Conservation (phyloP, 1,139 yeast genomes). For the Candida glucosophila region DNA sequence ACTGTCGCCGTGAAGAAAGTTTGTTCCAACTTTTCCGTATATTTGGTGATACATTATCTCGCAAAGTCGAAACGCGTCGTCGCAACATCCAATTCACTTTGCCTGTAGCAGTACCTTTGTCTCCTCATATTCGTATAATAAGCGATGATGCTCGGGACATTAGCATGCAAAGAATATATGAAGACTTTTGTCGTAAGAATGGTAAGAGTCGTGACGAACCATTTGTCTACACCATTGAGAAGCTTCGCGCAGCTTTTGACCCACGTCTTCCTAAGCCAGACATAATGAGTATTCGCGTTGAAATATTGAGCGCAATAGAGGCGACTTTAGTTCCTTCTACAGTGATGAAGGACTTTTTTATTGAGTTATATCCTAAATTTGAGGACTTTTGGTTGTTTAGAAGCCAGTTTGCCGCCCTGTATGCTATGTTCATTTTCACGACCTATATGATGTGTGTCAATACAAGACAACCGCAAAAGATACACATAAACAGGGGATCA, state of each 20-base stretch:
- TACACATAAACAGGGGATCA: slow-evolving; percentile 69
- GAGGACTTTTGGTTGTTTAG: slow-evolving; percentile 98
- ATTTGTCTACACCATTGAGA: slow-evolving; percentile 75
- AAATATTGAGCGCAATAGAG: slow-evolving; percentile 84
- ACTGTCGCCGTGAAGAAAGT: slow-evolving; percentile 92
- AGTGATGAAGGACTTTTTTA: slow-evolving; percentile 61
- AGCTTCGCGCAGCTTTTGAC: slow-evolving; percentile 87
- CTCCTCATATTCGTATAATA: slow-evolving; percentile 89
- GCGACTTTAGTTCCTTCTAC: slow-evolving; percentile 80
- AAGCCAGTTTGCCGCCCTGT: slow-evolving; percentile 89
- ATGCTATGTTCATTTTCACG: slow-evolving; percentile 90
- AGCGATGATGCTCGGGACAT: slow-evolving; percentile 74
- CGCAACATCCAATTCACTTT: slow-evolving; percentile 79
- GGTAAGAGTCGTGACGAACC: slow-evolving; percentile 86
- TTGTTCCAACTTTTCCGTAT: slow-evolving; percentile 86
- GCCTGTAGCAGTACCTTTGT: slow-evolving; percentile 88
- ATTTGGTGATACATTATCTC: slow-evolving; percentile 70
- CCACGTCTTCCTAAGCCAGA: slow-evolving; percentile 92
- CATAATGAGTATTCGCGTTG: slow-evolving; percentile 79
- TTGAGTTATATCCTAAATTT: slow-evolving; percentile 61
- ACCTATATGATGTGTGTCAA: slow-evolving; percentile 94
- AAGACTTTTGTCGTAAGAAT: slow-evolving; percentile 69
- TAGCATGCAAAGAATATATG: slow-evolving; percentile 83
- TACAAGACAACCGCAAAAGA: slow-evolving; percentile 89
- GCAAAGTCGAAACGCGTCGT: slow-evolving; percentile 81